Evolutionary conservation across 257 asterid genomes (phyloP).

Genomic region (Lantana camara): DNA sequence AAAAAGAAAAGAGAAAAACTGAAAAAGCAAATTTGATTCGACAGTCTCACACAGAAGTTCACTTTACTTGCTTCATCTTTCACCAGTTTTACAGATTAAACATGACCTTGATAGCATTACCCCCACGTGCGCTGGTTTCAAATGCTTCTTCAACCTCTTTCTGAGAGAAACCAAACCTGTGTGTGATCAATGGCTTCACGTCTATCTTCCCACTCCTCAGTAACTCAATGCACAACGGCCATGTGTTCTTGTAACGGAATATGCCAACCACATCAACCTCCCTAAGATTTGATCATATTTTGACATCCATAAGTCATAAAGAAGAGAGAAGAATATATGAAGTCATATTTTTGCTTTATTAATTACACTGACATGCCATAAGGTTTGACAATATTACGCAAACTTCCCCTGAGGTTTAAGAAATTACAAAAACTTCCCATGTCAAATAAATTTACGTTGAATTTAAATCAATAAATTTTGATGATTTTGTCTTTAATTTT

Average conservation of each 20-base stretch:
- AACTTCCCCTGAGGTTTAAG: no score
- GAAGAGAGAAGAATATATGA: no score
- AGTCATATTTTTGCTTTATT: no score
- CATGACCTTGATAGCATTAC: constrained; percentile 96
- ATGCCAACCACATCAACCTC: constrained; percentile 91
- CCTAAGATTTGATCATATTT: constrained; percentile 38
- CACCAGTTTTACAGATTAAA: constrained; percentile 54
- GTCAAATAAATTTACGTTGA: no score
- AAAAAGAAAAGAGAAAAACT: neutral
- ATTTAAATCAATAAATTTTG: no score
- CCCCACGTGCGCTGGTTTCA: constrained; percentile 84
- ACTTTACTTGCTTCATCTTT: neutral
- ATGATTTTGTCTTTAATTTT: no score
- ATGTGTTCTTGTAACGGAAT: constrained; percentile 91
- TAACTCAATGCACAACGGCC: constrained; percentile 92
- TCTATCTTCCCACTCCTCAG: constrained; percentile 80
- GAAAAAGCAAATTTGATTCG: no score
- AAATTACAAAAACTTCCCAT: no score
- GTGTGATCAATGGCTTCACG: constrained; percentile 91
- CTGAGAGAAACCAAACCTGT: constrained; percentile 80
- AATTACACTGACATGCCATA: no score
- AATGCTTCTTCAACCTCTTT: constrained; percentile 86
- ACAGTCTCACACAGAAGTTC: neutral
- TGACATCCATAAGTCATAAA: neutral
- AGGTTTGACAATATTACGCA: no score